Percentiles rank a stretch among this genome's conserved stretches.
Conservation (phyloP, 306 rosid species). For the Quercus variabilis region DNA sequence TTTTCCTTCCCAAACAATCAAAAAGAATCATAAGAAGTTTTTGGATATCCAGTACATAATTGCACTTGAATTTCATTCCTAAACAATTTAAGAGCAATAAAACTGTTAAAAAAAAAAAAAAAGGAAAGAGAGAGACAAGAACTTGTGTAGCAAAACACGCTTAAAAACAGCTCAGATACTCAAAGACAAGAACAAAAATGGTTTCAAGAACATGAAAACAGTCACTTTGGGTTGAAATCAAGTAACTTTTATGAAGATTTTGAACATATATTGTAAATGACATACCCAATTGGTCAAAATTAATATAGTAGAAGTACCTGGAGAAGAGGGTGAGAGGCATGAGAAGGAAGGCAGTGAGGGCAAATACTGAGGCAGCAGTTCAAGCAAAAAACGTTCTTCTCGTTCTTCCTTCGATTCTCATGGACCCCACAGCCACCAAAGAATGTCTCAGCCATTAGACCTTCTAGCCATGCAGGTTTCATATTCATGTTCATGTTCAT, state of each 20-base stretch:
- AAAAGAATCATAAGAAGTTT: not conserved
- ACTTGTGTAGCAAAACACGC: not conserved
- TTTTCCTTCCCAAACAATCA: not conserved
- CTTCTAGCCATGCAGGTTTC: slow-evolving; percentile 94
- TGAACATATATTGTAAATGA: not conserved
- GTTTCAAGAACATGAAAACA: not conserved
- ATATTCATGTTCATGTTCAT: slow-evolving; percentile 17
- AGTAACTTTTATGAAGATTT: not conserved
- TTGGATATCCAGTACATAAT: not conserved
- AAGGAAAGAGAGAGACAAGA: too few relatives aligned
- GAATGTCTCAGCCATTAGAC: slow-evolving; percentile 80
- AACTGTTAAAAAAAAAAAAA: not conserved
- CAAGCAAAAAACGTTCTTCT: slow-evolving; percentile 89
- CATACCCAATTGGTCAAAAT: not conserved
- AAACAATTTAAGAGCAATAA: not conserved
- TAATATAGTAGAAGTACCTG: slow-evolving; percentile 46
- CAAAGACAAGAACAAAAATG: not conserved
- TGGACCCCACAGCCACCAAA: slow-evolving; percentile 92
- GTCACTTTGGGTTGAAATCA: not conserved
- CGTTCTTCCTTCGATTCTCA: slow-evolving; percentile 78
- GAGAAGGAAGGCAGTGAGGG: slow-evolving; percentile 90
- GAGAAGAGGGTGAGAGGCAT: slow-evolving; percentile 80
- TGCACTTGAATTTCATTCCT: not conserved
- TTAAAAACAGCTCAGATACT: not conserved
- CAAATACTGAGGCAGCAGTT: slow-evolving; percentile 86